These are phyloP conservation scores for Furculomyces boomerangus DNA, from an alignment of 371 early-diverging fungal genomes.

Conservation along the genomic window DNA sequence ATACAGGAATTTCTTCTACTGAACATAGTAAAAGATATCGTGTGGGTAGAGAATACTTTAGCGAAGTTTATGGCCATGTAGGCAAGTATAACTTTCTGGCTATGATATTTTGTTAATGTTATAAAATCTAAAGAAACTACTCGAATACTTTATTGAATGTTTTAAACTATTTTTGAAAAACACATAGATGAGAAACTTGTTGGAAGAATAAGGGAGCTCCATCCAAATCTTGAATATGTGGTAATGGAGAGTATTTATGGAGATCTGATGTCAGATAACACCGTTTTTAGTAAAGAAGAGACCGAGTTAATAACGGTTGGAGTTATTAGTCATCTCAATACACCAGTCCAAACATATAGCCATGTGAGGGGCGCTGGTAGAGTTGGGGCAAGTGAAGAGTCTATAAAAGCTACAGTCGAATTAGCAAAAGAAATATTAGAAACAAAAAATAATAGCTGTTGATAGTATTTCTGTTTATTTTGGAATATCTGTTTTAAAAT, in stretches of 20 bases:
- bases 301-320: slow-evolving; percentile 31
- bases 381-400: slow-evolving; percentile 9
- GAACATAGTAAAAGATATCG: too few species aligned
- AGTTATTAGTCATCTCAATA: slow-evolving; percentile 24
- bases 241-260: not conserved
- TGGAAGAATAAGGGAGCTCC: not conserved
- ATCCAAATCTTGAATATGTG: not conserved
- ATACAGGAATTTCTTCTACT: too few species aligned
- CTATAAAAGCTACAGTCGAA: slow-evolving; percentile 9
- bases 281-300: not conserved
- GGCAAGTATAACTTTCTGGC: too few species aligned
- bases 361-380: slow-evolving; percentile 18
- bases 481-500: not conserved
- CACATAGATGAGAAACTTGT: not conserved
- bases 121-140: too few species aligned
- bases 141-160: too few species aligned
- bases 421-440: slow-evolving; percentile 5
- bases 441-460: not conserved
- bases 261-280: not conserved
- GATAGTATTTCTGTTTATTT: not conserved
- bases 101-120: too few species aligned
- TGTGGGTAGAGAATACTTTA: too few species aligned
- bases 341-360: slow-evolving; percentile 31
- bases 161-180: too few species aligned
- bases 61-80: too few species aligned